Evolutionary conservation across 306 rosid genomes (phyloP).

Genomic region (Acacia melanoxylon): DNA sequence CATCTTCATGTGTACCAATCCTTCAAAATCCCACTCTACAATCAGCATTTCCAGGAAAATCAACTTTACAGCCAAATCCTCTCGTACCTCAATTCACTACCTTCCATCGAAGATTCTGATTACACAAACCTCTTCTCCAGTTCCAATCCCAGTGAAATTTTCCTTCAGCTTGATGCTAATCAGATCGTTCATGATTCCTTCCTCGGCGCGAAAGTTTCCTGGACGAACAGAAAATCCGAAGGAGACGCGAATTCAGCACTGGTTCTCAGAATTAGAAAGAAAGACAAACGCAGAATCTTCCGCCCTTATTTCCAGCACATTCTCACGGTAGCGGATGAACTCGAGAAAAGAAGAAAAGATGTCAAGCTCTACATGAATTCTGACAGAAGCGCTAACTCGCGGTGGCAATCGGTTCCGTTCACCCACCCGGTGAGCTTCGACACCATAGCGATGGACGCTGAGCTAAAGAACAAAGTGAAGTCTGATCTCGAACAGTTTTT

Average conservation of each 20-base stretch:
- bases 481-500: constrained; percentile 80
- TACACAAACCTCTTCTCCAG: constrained; percentile 80
- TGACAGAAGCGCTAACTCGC: constrained; percentile 26
- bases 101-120: constrained; percentile 80
- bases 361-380: constrained; percentile 53
- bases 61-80: constrained; percentile 70
- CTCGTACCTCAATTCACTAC: constrained; percentile 69
- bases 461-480: constrained; percentile 65
- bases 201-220: constrained; percentile 63
- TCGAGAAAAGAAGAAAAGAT: constrained; percentile 64
- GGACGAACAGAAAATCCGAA: constrained; percentile 47
- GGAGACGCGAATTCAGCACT: constrained; percentile 32
- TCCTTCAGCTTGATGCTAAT: constrained; percentile 58
- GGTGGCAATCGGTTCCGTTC: constrained; percentile 76
- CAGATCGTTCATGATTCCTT: constrained; percentile 67
- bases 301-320: constrained; percentile 89
- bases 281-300: constrained; percentile 74
- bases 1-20: constrained; percentile 62
- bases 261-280: constrained; percentile 58
- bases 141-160: constrained; percentile 64
- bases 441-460: constrained; percentile 70
- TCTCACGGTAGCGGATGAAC: constrained; percentile 61
- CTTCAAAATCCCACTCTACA: constrained; percentile 69
- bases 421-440: constrained; percentile 85
- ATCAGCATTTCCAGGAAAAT: constrained; percentile 60